Percentiles rank a stretch among this genome's conserved stretches.
phyloP scores from a whole-genome alignment of 257 asterid species.

The Salvia splendens region DNA sequence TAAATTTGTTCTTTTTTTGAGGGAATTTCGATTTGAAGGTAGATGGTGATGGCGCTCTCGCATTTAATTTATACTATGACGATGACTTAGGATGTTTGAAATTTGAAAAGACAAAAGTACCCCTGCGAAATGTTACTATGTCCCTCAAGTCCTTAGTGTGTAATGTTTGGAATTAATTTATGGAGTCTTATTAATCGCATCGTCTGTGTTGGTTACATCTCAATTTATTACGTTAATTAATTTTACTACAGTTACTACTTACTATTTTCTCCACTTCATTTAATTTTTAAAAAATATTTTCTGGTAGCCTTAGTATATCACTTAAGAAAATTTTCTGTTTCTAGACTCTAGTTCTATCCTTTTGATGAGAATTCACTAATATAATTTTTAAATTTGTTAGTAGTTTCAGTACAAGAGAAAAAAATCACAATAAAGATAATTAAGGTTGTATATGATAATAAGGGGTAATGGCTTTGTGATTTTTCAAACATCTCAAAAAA shows the following conservation, averaged over 20 bases:
- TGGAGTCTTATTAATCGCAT: not conserved
- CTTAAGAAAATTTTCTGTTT: not conserved
- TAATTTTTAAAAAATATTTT: too few relatives aligned
- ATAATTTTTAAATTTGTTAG: too few relatives aligned
- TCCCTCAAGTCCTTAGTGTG: constrained; percentile 23
- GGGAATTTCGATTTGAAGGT: constrained; percentile 7
- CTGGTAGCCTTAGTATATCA: not conserved
- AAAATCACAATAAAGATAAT: too few relatives aligned
- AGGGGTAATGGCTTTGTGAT: too few relatives aligned
- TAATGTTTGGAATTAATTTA: not conserved
- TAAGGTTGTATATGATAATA: too few relatives aligned
- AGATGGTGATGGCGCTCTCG: constrained; percentile 17
- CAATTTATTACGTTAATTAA: constrained; percentile 16
- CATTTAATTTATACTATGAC: constrained; percentile 27
- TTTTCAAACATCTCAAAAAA: too few relatives aligned
- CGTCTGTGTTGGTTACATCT: not conserved
- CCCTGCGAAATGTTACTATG: constrained; percentile 30
- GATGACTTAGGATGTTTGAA: too few relatives aligned
- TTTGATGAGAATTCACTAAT: not conserved
- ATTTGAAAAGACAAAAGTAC: constrained; percentile 30
- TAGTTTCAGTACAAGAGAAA: too few relatives aligned
- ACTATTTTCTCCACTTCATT: not conserved
- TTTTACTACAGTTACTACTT: constrained; percentile 16
- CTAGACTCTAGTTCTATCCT: too few relatives aligned
- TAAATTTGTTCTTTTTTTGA: not conserved